Conservation (phyloP, 331 rosid species). For the Acacia concinna region DNA sequence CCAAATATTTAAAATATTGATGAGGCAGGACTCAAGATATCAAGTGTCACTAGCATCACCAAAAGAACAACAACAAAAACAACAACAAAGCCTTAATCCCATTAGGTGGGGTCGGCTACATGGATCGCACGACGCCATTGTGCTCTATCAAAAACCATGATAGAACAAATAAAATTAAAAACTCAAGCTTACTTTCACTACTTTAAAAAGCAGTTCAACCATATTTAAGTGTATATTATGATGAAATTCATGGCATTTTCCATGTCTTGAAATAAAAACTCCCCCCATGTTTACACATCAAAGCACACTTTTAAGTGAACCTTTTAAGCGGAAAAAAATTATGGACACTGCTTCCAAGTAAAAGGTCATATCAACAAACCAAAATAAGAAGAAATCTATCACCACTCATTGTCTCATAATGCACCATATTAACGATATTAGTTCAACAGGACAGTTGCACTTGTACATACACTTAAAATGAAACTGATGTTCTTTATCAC, state of each 20-base stretch:
- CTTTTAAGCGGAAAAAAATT: too few relatives aligned
- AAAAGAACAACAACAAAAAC: too few relatives aligned
- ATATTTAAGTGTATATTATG: slow-evolving; percentile 6
- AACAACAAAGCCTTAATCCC: too few relatives aligned
- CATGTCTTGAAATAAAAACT: slow-evolving; percentile 23
- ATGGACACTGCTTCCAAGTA: neutral
- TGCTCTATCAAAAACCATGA: too few relatives aligned
- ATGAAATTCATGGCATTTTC: neutral
- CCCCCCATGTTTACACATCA: neutral
- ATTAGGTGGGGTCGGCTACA: too few relatives aligned
- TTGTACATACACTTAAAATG: slow-evolving; percentile 8
- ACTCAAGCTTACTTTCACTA: neutral
- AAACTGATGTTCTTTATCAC: neutral
- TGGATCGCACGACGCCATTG: too few relatives aligned
- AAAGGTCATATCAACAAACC: slow-evolving; percentile 7
- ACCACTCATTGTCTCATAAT: slow-evolving; percentile 16
- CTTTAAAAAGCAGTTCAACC: slow-evolving; percentile 20
- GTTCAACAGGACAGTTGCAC: slow-evolving; percentile 5
- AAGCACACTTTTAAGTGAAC: neutral
- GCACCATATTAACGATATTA: slow-evolving; percentile 13
- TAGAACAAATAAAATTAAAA: neutral
- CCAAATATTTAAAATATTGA: neutral
- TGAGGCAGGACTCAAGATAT: slow-evolving; percentile 2
- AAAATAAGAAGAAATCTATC: neutral
- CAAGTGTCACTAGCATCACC: neutral